Evolutionary conservation across 1,139 yeast genomes (phyloP).

Genomic region (Williopsis jadinii): DNA sequence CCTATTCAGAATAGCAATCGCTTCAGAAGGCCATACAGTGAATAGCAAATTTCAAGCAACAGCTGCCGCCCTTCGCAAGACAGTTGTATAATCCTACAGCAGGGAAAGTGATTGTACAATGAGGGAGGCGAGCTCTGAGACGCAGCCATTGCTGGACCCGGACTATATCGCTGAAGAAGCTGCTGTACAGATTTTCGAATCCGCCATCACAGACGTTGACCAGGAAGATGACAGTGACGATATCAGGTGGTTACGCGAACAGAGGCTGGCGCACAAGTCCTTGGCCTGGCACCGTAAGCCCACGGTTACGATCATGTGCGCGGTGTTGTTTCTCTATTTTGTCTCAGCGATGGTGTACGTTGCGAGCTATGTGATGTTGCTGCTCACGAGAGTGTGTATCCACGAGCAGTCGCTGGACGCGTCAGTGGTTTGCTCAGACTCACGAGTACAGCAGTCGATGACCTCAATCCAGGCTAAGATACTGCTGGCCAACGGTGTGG

Average conservation of each 20-base stretch:
- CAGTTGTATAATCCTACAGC: too few species aligned
- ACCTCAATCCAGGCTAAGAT: constrained; percentile 21
- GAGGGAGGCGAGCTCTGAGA: too few species aligned
- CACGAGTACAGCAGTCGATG: constrained; percentile 25
- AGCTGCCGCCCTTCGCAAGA: too few species aligned
- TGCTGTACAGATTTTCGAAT: constrained; percentile 10
- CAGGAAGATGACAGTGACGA: constrained; percentile 6
- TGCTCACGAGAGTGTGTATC: constrained; percentile 24
- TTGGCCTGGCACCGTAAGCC: constrained; percentile 25
- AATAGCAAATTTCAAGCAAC: too few species aligned
- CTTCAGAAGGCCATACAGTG: too few species aligned
- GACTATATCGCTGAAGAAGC: constrained; percentile 11
- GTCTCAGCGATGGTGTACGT: constrained; percentile 13
- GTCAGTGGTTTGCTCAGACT: constrained; percentile 21
- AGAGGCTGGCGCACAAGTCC: constrained; percentile 16
- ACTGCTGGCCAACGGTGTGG: constrained; percentile 16
- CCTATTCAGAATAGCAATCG: too few species aligned
- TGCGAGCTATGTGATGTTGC: constrained; percentile 24
- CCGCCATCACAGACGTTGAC: constrained; percentile 14
- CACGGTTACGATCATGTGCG: constrained; percentile 22
- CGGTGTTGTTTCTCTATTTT: constrained; percentile 19
- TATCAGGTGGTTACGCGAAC: constrained; percentile 16
- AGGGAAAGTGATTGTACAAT: too few species aligned
- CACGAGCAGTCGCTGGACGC: constrained; percentile 3
- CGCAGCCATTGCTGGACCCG: constrained; percentile 2